Evolutionary conservation across 495 filamentous ascomycete species (phyloP), one percentile per base, ranked within the genome.

Genomic region (Penicillium lividum): DNA sequence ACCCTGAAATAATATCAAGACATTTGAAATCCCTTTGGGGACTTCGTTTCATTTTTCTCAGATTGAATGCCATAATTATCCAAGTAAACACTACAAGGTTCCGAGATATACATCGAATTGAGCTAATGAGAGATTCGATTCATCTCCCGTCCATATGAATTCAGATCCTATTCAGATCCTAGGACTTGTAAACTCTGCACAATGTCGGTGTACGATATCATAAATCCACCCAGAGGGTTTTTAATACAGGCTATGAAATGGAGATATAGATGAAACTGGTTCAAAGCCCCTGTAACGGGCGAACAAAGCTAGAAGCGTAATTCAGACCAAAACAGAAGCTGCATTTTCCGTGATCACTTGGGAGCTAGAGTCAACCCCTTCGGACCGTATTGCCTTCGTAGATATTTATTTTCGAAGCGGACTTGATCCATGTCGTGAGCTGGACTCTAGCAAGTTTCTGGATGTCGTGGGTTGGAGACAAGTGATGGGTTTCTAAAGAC

Each of bases 231-330:
- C 62, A 66, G 16, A 67, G 59, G 6, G 53, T 53, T 46, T 67
- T 72, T 13, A 74, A 70, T 1, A 68, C 71, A 0, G 70, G 71
- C 66, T 73, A 76, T 5, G 79, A 82, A 3, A 90, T 91, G 18
- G 84, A 84, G 11, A 85, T 69, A 72, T 95, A 96, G 54, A 96
- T 91, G 52, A 91, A 67, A 18, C 84, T 84, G 63, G 95, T 96
- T 88, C 90, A 93, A 64, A 94, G 92, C 2, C 92, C 92, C 65
- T 95, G 92, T 0, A 92, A 77, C 0, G 92, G 92, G 22, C 95
- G 79, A 0, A 95, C 90, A 47, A 92, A 80, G 1, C 88, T 84
- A 28, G 86, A 84, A 46, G 85, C 80, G 55, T 86, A 88, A 61
- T 90, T 86, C 28, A 95, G 80, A 25, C 76, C 74, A 50, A 86